Percentiles rank a stretch among this genome's conserved stretches.
These are phyloP conservation scores for Phyllosticta paracitricarpa DNA, from an alignment of 2,329 filamentous ascomycete genomes.

Conservation along the genomic window DNA sequence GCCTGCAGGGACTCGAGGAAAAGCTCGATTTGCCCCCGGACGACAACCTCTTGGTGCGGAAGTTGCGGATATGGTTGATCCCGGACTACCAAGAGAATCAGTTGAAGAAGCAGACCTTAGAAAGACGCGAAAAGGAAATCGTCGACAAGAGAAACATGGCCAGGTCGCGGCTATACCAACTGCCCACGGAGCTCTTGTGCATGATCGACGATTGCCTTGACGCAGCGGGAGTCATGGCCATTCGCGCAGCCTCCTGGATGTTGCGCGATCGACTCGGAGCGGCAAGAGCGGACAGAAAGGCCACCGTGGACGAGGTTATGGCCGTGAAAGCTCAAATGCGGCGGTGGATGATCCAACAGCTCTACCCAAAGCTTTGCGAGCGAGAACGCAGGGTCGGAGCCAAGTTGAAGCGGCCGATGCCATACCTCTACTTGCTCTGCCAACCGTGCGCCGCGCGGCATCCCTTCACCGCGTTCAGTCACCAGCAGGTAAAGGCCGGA, in stretches of 20 bases:
- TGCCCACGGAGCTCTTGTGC: neutral
- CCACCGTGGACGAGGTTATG: too few relatives aligned
- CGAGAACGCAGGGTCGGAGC: neutral
- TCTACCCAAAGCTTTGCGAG: neutral
- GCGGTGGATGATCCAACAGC: neutral
- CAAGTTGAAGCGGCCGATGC: neutral
- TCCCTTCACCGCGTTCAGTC: neutral
- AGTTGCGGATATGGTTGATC: too few relatives aligned
- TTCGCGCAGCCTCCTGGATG: neutral
- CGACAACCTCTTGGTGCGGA: too few relatives aligned
- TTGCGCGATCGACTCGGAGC: neutral
- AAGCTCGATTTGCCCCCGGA: too few relatives aligned
- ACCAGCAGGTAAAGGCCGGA: neutral
- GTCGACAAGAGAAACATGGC: neutral
- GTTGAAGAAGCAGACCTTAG: too few relatives aligned
- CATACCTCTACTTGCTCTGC: neutral
- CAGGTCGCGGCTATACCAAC: neutral
- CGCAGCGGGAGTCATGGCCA: neutral
- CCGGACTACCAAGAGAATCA: too few relatives aligned
- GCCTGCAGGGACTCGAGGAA: too few relatives aligned
- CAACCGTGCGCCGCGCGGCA: neutral
- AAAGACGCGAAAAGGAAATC: neutral
- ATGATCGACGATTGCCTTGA: neutral
- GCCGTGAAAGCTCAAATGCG: neutral
- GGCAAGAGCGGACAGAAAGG: neutral